Conservation (phyloP, 2,329 filamentous ascomycete species). For the Nothopassalora personata region DNA sequence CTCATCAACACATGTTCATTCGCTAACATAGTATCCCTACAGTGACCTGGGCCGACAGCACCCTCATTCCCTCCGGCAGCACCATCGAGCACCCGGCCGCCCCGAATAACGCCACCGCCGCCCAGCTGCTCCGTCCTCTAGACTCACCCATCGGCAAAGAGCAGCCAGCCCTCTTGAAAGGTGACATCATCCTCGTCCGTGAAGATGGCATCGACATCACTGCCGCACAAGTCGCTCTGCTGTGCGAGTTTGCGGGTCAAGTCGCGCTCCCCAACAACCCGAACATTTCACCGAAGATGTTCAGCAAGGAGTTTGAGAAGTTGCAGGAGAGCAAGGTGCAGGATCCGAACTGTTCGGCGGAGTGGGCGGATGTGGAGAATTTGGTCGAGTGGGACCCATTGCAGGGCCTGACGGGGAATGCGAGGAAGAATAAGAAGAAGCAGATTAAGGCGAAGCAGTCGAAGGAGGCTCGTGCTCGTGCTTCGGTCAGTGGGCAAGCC, state of each 20-base stretch:
- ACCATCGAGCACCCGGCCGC: background rate
- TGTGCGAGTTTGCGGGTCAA: background rate
- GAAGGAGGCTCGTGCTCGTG: background rate
- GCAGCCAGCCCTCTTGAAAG: background rate
- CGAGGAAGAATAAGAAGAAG: background rate
- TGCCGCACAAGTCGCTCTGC: background rate
- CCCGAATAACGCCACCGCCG: background rate
- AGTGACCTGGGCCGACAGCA: background rate
- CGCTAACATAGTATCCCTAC: too few relatives aligned
- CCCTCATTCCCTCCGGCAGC: background rate
- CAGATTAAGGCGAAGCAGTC: background rate
- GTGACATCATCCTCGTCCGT: background rate
- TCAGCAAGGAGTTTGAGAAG: background rate
- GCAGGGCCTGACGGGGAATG: background rate
- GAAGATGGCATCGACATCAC: background rate
- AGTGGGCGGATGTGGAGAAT: background rate
- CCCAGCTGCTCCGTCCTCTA: background rate
- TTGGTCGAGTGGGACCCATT: background rate
- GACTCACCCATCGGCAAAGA: background rate
- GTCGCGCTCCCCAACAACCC: background rate
- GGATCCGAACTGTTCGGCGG: background rate
- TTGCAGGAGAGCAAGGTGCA: background rate
- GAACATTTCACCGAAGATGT: background rate
- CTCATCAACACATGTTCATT: too few relatives aligned
- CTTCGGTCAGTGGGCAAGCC: too few relatives aligned